Evolutionary conservation across 345 rosid species (phyloP).

Genomic region (Arabidopsis suecica): DNA sequence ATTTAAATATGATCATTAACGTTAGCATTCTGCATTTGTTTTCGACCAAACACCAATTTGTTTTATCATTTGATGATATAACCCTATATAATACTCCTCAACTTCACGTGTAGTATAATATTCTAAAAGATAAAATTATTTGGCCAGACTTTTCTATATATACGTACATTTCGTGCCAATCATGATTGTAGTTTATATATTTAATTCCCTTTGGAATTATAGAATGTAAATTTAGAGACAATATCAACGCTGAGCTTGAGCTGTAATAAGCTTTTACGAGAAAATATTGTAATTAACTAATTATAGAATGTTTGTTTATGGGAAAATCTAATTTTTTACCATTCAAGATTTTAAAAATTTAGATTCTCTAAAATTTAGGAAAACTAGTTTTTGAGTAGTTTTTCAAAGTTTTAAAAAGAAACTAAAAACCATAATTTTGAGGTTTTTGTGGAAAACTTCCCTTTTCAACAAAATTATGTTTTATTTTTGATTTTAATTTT

Average conservation of each 20-base stretch:
- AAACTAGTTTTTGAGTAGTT: too few species aligned
- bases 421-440: too few species aligned
- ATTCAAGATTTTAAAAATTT: too few species aligned
- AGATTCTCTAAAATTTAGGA: too few species aligned
- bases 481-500: too few species aligned
- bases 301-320: too few species aligned
- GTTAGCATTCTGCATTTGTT: neutral
- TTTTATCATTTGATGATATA: neutral
- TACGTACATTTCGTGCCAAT: conserved; percentile 32
- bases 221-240: neutral
- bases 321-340: too few species aligned
- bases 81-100: neutral
- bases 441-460: too few species aligned
- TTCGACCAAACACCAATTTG: neutral
- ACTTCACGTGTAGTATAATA: conserved; percentile 12
- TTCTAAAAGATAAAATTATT: neutral
- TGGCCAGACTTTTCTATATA: conserved; percentile 19
- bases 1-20: neutral
- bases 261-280: conserved; percentile 28
- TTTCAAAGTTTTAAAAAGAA: too few species aligned
- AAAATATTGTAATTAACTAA: neutral
- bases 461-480: too few species aligned
- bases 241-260: conserved; percentile 21
- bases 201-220: neutral
- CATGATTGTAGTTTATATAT: conserved; percentile 8